Evolutionary conservation across 1,284 basidiomycete species (phyloP).

Genomic region (Ganoderma sinense): DNA sequence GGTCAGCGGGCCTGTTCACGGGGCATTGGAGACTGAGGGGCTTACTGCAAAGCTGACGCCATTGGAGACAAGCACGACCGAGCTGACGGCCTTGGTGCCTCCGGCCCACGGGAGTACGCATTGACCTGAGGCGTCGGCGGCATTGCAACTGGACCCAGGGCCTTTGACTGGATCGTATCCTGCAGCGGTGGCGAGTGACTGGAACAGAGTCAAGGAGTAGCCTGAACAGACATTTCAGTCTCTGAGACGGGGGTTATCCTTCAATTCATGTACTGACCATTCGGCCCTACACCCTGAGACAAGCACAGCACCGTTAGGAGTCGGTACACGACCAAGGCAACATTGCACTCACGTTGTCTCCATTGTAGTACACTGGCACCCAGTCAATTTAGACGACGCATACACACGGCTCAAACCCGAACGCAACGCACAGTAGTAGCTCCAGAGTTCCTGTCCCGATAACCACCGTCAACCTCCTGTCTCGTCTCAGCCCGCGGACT

Average conservation of each 20-base stretch:
- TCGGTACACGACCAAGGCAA: slow-evolving; percentile 9
- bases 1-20: not conserved
- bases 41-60: slow-evolving; percentile 78
- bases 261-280: slow-evolving; percentile 40
- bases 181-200: slow-evolving; percentile 70
- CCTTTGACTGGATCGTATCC: slow-evolving; percentile 74
- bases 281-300: slow-evolving; percentile 65
- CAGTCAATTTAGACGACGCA: not conserved
- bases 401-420: not conserved
- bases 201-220: slow-evolving; percentile 78
- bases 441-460: slow-evolving; percentile 67
- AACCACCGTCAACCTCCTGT: not conserved
- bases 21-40: not conserved
- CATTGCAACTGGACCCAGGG: slow-evolving; percentile 69
- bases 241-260: too few relatives aligned
- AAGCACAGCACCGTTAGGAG: not conserved
- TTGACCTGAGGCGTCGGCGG: slow-evolving; percentile 61
- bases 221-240: slow-evolving; percentile 30
- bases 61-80: slow-evolving; percentile 78
- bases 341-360: slow-evolving; percentile 62
- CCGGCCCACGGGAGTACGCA: slow-evolving; percentile 79
- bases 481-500: too few relatives aligned
- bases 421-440: slow-evolving; percentile 67
- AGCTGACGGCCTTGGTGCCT: slow-evolving; percentile 75
- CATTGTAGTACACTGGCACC: slow-evolving; percentile 71